Percentiles rank a stretch among this genome's conserved stretches.
These are phyloP conservation scores for Solanum chaucha DNA, from an alignment of 257 asterid species.

Conservation along the genomic window DNA sequence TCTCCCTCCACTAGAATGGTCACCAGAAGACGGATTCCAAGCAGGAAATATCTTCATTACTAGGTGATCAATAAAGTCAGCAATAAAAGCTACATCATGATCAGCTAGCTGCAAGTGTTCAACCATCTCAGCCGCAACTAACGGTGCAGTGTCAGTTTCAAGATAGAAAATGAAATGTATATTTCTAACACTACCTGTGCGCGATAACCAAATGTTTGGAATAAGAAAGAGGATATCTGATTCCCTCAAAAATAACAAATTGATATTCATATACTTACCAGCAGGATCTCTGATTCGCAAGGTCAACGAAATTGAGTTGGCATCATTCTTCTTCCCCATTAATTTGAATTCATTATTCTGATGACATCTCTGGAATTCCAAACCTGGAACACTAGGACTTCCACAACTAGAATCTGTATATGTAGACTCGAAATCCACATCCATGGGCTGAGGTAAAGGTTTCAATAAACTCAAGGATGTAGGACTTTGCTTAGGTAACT, in stretches of 20 bases:
- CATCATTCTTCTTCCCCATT: conserved; percentile 51
- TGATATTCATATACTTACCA: conserved; percentile 21
- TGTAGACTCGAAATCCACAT: conserved; percentile 40
- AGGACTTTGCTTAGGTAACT: conserved; percentile 22
- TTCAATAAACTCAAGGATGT: conserved; percentile 17
- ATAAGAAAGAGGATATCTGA: neutral
- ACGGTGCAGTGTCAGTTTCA: conserved; percentile 53
- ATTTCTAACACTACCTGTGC: conserved; percentile 42
- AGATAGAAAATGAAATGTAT: conserved; percentile 57
- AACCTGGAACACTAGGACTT: conserved; percentile 16
- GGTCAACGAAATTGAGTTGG: conserved; percentile 36
- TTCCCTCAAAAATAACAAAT: neutral
- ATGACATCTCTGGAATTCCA: conserved; percentile 43
- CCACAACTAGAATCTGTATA: conserved; percentile 26
- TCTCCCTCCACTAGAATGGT: conserved; percentile 17
- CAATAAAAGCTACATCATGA: conserved; percentile 59
- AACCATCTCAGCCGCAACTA: conserved; percentile 77
- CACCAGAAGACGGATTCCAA: conserved; percentile 44
- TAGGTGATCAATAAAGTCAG: conserved; percentile 54
- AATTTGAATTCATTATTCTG: conserved; percentile 41
- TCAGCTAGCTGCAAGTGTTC: conserved; percentile 57
- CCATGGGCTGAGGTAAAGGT: conserved; percentile 44
- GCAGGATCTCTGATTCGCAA: conserved; percentile 38
- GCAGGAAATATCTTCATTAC: conserved; percentile 34
- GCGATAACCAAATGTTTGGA: neutral